Conservation (phyloP, 2,329 filamentous ascomycete genomes). For the Aspergillus sclerotialis region DNA sequence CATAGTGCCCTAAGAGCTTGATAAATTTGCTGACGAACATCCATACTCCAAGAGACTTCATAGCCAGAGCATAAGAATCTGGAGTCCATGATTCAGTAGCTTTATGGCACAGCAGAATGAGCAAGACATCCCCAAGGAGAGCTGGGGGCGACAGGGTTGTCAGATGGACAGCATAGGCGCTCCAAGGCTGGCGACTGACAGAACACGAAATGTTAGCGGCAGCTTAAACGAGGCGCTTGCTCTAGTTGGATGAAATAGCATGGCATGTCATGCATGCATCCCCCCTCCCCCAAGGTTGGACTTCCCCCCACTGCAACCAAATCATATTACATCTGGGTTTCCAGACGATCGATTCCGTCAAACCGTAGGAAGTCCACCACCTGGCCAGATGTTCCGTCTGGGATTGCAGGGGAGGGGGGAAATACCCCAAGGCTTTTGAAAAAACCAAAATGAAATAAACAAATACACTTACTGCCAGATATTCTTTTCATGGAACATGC, state of each 20-base stretch:
- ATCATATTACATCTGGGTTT: too few relatives aligned
- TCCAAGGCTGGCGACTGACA: constrained; percentile 80
- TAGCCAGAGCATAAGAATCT: constrained; percentile 47
- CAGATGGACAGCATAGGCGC: constrained; percentile 83
- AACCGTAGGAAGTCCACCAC: too few relatives aligned
- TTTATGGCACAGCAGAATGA: constrained; percentile 63
- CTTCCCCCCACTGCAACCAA: too few relatives aligned
- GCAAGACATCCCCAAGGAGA: constrained; percentile 66
- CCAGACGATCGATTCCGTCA: too few relatives aligned
- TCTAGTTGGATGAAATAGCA: constrained; percentile 8
- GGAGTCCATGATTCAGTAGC: constrained; percentile 57
- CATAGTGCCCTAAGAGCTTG: constrained; percentile 81
- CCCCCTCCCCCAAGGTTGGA: too few relatives aligned
- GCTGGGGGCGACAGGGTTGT: constrained; percentile 89
- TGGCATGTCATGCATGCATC: too few relatives aligned
- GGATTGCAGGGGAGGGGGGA: too few relatives aligned
- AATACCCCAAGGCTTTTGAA: too few relatives aligned
- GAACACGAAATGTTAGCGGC: constrained; percentile 20
- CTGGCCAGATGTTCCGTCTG: too few relatives aligned
- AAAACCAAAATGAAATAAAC: too few relatives aligned
- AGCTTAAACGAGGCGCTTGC: constrained; percentile 6
- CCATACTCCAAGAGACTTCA: constrained; percentile 61
- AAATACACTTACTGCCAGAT: constrained; percentile 78
- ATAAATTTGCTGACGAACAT: constrained; percentile 87
- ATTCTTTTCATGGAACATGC: constrained; percentile 72